phyloP scores from a whole-genome alignment of 495 filamentous ascomycete species.

The Tuber aestivum region DNA sequence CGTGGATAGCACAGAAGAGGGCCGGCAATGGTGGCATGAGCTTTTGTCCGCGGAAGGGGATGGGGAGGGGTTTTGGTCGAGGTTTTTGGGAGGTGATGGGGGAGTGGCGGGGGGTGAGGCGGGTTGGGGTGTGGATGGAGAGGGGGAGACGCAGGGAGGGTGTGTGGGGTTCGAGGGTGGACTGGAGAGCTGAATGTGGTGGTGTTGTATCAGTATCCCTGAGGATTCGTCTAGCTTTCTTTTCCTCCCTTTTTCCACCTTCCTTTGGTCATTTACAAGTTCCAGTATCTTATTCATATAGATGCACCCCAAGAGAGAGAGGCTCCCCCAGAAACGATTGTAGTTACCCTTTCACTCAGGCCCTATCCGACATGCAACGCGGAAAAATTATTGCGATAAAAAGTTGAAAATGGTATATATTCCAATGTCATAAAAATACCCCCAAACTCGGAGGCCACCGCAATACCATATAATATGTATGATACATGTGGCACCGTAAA shows the following conservation, averaged over 20 bases:
- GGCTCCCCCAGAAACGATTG: neutral
- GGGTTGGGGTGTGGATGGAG: conserved; percentile 7
- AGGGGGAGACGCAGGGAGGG: conserved; percentile 9
- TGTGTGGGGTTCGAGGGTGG: neutral
- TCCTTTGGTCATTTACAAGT: neutral
- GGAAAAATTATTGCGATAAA: neutral
- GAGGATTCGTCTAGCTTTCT: neutral
- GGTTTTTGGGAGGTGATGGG: conserved; percentile 29
- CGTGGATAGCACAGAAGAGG: conserved; percentile 23
- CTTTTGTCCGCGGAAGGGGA: conserved; percentile 29
- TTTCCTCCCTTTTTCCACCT: neutral
- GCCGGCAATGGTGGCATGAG: conserved; percentile 38
- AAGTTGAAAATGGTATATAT: neutral
- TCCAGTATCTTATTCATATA: neutral
- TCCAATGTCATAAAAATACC: neutral
- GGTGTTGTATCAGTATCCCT: neutral
- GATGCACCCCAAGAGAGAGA: neutral
- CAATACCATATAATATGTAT: no score
- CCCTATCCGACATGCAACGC: neutral
- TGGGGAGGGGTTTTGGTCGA: conserved; percentile 32
- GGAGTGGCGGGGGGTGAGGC: neutral
- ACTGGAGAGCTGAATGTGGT: neutral
- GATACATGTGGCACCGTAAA: no score
- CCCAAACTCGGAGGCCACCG: no score
- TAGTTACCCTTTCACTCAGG: neutral